A percentile compares a stretch with the other conserved stretches of the same genome.
These are phyloP conservation scores for Oxalis stricta DNA, from an alignment of 441 rosid genomes.

Conservation along the genomic window DNA sequence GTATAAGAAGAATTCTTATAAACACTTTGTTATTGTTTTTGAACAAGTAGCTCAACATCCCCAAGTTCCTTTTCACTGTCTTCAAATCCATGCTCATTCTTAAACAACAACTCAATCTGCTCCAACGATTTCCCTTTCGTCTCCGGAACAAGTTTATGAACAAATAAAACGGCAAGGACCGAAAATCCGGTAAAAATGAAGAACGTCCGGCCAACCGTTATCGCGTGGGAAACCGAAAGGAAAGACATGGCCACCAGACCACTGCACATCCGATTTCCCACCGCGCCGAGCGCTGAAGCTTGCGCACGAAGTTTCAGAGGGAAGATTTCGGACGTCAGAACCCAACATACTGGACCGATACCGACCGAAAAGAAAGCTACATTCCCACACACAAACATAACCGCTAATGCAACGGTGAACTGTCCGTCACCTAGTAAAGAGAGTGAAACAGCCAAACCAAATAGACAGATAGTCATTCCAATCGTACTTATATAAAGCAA, in stretches of 20 bases:
- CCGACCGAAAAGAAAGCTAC: constrained; percentile 85
- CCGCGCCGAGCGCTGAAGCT: constrained; percentile 76
- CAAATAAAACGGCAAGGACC: constrained; percentile 58
- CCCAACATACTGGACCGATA: constrained; percentile 83
- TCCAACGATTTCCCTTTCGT: constrained; percentile 84
- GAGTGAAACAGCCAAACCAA: constrained; percentile 42
- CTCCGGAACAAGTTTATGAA: constrained; percentile 52
- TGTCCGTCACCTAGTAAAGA: constrained; percentile 37
- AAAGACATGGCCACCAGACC: constrained; percentile 88
- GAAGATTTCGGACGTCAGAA: constrained; percentile 72
- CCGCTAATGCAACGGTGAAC: constrained; percentile 26
- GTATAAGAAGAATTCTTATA: no score
- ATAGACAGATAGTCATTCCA: constrained; percentile 78
- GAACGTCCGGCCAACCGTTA: constrained; percentile 65
- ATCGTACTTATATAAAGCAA: constrained; percentile 76
- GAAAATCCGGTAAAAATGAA: constrained; percentile 44
- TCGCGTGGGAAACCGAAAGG: constrained; percentile 47
- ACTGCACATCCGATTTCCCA: constrained; percentile 74
- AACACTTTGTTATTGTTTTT: constrained; percentile 23
- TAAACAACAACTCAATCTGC: constrained; percentile 61
- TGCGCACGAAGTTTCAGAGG: constrained; percentile 75
- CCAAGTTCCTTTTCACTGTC: constrained; percentile 48
- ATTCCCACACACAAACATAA: constrained; percentile 58
- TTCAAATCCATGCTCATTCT: constrained; percentile 24
- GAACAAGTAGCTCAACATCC: constrained; percentile 65